phyloP scores from a whole-genome alignment of 2,329 filamentous ascomycete genomes.

The Coniochaeta sp. region DNA sequence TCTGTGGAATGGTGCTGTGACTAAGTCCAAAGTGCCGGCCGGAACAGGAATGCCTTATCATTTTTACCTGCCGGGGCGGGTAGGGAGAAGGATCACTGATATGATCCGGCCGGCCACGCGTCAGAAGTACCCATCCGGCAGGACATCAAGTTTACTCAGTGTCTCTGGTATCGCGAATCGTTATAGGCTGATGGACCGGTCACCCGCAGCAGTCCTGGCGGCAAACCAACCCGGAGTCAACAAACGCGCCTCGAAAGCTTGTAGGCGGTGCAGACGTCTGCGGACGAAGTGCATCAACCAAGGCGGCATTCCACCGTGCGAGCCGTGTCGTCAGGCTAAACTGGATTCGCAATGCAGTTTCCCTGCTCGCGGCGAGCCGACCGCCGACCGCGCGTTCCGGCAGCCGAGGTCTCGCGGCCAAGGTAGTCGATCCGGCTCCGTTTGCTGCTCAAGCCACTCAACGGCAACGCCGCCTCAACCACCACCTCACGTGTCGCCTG shows the following conservation, averaged over 20 bases:
- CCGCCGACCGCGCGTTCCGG: background rate
- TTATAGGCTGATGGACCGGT: background rate
- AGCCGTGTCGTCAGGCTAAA: background rate
- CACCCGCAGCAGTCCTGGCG: background rate
- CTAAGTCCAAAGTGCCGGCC: too few species aligned
- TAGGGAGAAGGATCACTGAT: too few species aligned
- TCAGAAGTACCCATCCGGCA: too few species aligned
- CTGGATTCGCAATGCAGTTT: background rate
- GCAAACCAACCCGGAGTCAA: background rate
- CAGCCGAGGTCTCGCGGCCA: background rate
- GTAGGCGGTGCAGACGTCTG: background rate
- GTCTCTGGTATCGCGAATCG: too few species aligned
- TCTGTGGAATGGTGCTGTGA: too few species aligned
- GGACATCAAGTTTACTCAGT: too few species aligned
- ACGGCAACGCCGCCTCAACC: background rate
- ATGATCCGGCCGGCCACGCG: too few species aligned
- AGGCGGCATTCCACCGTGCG: background rate
- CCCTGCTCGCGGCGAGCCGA: background rate
- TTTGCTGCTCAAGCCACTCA: background rate
- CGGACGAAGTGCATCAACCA: background rate
- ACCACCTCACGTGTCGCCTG: background rate
- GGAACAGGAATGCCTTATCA: too few species aligned
- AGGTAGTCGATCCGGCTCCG: background rate
- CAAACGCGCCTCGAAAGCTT: conserved; percentile 1
- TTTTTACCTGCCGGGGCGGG: too few species aligned